Evolutionary conservation across 345 rosid genomes (phyloP).

Genomic region (Arabis hirsuta): DNA sequence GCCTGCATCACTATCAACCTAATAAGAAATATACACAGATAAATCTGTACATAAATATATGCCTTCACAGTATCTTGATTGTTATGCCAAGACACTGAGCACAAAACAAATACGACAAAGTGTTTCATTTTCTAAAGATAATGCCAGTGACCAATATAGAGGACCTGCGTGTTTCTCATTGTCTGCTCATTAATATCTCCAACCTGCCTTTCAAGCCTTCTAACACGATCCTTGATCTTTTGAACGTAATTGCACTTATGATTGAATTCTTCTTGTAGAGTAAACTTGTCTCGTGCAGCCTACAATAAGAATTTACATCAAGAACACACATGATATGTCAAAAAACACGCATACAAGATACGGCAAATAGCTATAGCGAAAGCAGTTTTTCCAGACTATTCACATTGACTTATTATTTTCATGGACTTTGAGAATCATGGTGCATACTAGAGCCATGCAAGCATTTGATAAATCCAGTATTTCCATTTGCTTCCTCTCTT

Average conservation of each 20-base stretch:
- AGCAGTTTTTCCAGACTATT: constrained; percentile 16
- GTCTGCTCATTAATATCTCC: constrained; percentile 76
- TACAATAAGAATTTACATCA: constrained; percentile 41
- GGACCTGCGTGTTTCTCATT: constrained; percentile 80
- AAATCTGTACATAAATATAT: constrained; percentile 22
- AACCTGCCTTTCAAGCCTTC: constrained; percentile 64
- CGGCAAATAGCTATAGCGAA: neutral
- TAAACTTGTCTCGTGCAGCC: constrained; percentile 74
- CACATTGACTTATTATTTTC: neutral
- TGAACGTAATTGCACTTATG: constrained; percentile 48
- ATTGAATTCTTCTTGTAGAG: constrained; percentile 58
- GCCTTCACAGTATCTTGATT: constrained; percentile 10
- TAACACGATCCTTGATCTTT: constrained; percentile 53
- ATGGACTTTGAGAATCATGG: constrained; percentile 5
- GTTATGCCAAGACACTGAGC: constrained; percentile 20
- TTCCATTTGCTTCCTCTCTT: constrained; percentile 12
- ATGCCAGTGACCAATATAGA: constrained; percentile 9
- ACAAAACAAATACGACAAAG: constrained; percentile 24
- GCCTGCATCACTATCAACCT: constrained; percentile 55
- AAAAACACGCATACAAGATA: constrained; percentile 4
- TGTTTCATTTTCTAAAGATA: neutral
- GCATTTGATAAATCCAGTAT: constrained; percentile 24
- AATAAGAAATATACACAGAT: constrained; percentile 30
- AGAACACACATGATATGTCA: constrained; percentile 22
- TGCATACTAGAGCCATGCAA: constrained; percentile 1